Evolutionary conservation across 768 basidiomycete species (phyloP).

Genomic region (Lentinula guzmanii): DNA sequence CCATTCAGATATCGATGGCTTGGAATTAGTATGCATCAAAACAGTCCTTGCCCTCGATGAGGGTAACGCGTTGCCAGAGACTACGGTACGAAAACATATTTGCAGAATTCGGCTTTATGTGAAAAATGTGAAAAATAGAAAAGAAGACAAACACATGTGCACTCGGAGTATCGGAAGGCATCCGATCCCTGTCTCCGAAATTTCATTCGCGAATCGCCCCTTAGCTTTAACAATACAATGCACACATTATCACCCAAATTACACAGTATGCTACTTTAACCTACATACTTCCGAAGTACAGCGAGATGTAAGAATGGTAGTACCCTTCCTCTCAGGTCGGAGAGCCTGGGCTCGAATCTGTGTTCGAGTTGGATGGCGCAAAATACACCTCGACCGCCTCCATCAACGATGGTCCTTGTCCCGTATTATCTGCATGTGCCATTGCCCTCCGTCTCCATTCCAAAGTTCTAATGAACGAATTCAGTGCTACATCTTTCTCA

Average conservation of each 20-base stretch:
- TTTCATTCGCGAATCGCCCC: neutral
- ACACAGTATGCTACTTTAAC: neutral
- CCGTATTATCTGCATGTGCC: neutral
- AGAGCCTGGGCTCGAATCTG: neutral
- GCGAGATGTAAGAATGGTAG: too few relatives aligned
- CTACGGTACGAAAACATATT: too few relatives aligned
- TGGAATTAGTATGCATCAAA: neutral
- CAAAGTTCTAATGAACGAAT: neutral
- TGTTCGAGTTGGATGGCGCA: neutral
- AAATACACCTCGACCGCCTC: constrained; percentile 3
- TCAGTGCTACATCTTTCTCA: too few relatives aligned
- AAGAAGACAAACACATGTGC: neutral
- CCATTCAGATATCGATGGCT: neutral
- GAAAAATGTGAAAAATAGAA: neutral
- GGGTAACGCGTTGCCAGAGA: too few relatives aligned
- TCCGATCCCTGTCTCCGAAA: neutral
- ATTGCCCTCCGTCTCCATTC: neutral
- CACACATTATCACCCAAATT: neutral
- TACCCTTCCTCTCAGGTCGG: neutral
- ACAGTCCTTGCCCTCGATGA: too few relatives aligned
- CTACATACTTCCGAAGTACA: too few relatives aligned
- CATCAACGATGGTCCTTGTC: constrained; percentile 2
- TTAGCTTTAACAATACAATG: neutral
- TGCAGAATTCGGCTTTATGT: too few relatives aligned
- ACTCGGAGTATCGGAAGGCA: neutral